Base-by-base conservation (phyloP, 805 yeast species). In the Tanozyma kutaoensis region DNA sequence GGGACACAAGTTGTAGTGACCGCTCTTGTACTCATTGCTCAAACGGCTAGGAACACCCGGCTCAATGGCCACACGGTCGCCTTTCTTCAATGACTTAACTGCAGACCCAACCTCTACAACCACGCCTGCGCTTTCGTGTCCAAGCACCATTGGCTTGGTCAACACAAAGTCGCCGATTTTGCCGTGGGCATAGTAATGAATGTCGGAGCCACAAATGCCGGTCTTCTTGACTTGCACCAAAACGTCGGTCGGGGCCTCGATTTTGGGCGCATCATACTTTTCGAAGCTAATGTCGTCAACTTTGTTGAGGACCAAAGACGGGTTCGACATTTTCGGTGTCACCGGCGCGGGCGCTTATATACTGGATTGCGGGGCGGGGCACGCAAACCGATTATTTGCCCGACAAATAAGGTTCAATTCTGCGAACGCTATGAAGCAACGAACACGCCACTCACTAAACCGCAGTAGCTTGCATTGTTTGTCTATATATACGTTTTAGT, bases 151-250 rank as follows among this genome's bases (percentile, higher is more conserved):
- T 24, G 93, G 94, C 15, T 61, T 54, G 36, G 65, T 67, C 32
- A 84, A 76, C 7, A 73, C 70, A 40, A 79, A 82, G 7, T 71
- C 65, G 14, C 94, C 95, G 43, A 82, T 77, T 29, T 62, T 65
- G 3, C 94, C 95, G 37, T 77, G 78, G 17, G 72, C 67, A 42
- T 72, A 81, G 58, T 76, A 84, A 48, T 82, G 93, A 34, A 81
- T 76, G 46, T 81, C 93, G 1, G 84, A 73, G 3, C 94, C 94
- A 50, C 94, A 84, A 32, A 84, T 74, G 17, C 95, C 95, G 0
- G 94, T 82, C 42, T 76, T 72, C 51, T 76, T 80, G 38, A 82
- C 74, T 27, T 71, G 75, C 15, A 84, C 66, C 40, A 75, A 67
- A 22, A 84, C 94, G 31, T 69, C 76, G 37, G 71, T 71, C 21